phyloP scores from a whole-genome alignment of 768 basidiomycete genomes.

The Hericium erinaceus region DNA sequence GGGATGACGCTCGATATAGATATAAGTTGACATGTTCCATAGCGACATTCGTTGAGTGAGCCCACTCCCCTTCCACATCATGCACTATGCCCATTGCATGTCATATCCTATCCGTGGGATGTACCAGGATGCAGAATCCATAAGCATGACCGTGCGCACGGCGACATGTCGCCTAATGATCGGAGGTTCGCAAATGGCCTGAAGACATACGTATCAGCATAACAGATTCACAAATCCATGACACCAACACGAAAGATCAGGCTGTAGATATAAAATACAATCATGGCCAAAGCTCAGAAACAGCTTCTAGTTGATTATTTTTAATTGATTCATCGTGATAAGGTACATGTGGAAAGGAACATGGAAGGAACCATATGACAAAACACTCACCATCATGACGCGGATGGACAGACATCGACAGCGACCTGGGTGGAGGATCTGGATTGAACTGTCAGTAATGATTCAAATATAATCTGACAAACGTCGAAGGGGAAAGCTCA shows the following conservation, averaged over 20 bases:
- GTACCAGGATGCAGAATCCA: no score
- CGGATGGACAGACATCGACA: neutral
- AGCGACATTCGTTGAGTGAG: no score
- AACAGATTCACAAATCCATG: no score
- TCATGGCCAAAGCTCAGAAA: slow-evolving; percentile 72
- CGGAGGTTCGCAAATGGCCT: no score
- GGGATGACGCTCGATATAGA: no score
- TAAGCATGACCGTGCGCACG: no score
- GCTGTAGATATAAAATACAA: slow-evolving; percentile 27
- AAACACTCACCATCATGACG: neutral
- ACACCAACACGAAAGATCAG: neutral
- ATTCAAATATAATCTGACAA: neutral
- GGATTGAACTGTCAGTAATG: neutral
- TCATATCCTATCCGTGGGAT: no score
- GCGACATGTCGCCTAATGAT: no score
- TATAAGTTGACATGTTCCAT: no score
- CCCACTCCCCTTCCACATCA: no score
- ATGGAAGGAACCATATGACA: neutral
- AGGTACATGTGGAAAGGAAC: neutral
- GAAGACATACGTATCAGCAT: no score
- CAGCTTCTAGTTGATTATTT: slow-evolving; percentile 84
- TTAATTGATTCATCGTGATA: slow-evolving; percentile 34
- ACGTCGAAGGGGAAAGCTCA: slow-evolving; percentile 28
- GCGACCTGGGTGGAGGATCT: neutral
- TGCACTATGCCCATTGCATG: no score